Base-by-base conservation (phyloP, 2,329 filamentous ascomycete species). In the Fusarium pininemorale region DNA sequence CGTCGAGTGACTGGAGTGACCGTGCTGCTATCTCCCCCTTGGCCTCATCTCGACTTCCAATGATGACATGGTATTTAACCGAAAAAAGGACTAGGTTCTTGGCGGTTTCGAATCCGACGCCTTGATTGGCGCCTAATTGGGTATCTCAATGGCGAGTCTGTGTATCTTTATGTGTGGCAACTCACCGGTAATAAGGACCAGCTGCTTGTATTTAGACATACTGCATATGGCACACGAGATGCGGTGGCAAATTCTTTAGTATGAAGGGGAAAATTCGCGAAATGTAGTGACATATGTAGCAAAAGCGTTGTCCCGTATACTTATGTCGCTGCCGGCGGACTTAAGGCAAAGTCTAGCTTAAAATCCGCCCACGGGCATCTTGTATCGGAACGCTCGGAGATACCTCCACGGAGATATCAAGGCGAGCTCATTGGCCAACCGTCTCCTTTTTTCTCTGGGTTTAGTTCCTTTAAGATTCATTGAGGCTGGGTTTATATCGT, bases 101-200 rank as follows among this genome's bases (percentile, higher is more conserved):
- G 30, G 66, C 68, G 11, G 60, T 70, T 18, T 70, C 68, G 4
- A 47, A 70, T 2, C 68, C 68, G 32, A 70, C 60, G 35, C 68
- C 68, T 45, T 66, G 68, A 15, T 70, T 70, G 60, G 68, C 68
- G 54, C 68, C 66, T 70, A 28, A 8, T n/a, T 24, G 24, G 13
- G 6, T 8, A 28, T 51, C 35, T 70, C 55, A 70, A 63, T 24
- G 10, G 38, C 18, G 16, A 32, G 15, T 11, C 20, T 13, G n/a
- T 8, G 7, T 16, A 8, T 10, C 3, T n/a, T 16, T 15, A 12
- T 30, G 13, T 24, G 7, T 24, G 26, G 28, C 9, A 12, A 45
- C 66, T 69, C n/a, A 69, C 66, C 66, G n/a, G 66, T 69, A 9
- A 69, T 64, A 3, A 70, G 42, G 11, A 60, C 66, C 3, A 70